Evolutionary conservation across 2,329 filamentous ascomycete genomes (phyloP).

Genomic region (Ceratocystis lukuohia): DNA sequence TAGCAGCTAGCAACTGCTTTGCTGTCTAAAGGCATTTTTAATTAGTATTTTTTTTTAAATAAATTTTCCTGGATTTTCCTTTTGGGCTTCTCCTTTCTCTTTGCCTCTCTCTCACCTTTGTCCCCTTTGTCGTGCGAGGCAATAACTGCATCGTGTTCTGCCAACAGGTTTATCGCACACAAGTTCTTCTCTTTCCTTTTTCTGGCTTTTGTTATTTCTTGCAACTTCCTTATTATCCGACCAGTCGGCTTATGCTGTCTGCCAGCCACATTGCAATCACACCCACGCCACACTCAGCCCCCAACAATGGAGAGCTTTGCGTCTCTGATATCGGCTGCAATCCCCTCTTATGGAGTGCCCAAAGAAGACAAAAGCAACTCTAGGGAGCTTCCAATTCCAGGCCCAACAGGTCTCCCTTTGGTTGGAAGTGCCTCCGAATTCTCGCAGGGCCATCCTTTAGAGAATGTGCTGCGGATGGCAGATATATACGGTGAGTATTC

Average conservation of each 20-base stretch:
- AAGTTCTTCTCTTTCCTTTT: background rate
- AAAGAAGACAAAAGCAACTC: slow-evolving; percentile 13
- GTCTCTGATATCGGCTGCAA: slow-evolving; percentile 7
- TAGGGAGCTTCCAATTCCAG: slow-evolving; percentile 40
- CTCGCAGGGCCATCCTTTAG: slow-evolving; percentile 41
- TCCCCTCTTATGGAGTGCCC: background rate
- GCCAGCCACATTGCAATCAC: background rate
- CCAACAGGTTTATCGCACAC: no score
- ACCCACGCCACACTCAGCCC: background rate
- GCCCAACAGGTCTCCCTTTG: slow-evolving; percentile 49
- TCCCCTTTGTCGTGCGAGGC: no score
- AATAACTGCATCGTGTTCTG: no score
- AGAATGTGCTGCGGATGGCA: slow-evolving; percentile 43
- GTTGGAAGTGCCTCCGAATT: slow-evolving; percentile 54
- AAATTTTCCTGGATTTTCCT: background rate
- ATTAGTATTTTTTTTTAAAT: slow-evolving; percentile 1
- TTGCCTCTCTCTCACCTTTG: no score
- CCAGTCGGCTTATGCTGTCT: background rate
- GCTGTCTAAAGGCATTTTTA: no score
- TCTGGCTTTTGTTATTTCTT: background rate
- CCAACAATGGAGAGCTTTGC: slow-evolving; percentile 9
- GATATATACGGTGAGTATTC: slow-evolving; percentile 47
- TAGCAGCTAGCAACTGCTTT: no score
- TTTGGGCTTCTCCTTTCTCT: background rate
- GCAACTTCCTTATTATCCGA: background rate